Evolutionary conservation across 2,329 filamentous ascomycete species (phyloP).

Genomic region (Microdochium nivale): DNA sequence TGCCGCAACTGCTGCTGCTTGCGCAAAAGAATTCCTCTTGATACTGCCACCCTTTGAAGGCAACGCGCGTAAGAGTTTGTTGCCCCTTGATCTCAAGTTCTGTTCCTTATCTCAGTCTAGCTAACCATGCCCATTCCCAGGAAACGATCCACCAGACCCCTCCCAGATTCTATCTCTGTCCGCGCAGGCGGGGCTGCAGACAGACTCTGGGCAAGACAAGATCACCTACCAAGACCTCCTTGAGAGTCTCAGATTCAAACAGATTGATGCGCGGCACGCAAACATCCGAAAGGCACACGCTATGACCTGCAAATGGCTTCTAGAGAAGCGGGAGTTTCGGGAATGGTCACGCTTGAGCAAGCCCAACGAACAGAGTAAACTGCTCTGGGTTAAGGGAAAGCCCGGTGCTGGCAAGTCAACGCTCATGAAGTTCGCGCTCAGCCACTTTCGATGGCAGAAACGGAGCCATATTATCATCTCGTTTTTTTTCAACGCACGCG

Average conservation of each 20-base stretch:
- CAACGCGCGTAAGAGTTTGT: background rate
- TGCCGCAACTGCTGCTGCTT: slow-evolving; percentile 1
- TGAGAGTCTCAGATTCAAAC: background rate
- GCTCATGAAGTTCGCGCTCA: slow-evolving; percentile 3
- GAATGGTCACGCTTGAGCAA: slow-evolving; percentile 11
- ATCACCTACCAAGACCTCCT: background rate
- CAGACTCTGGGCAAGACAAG: background rate
- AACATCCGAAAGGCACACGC: background rate
- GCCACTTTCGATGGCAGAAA: background rate
- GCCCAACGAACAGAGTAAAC: background rate
- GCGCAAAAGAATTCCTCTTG: slow-evolving; percentile 1
- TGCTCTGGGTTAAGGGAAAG: slow-evolving; percentile 5
- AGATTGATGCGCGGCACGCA: background rate
- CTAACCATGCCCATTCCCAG: background rate
- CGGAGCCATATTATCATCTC: slow-evolving; percentile 18
- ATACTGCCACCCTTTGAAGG: background rate
- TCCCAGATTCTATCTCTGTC: background rate
- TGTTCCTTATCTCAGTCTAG: background rate
- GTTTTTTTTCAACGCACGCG: slow-evolving; percentile 42
- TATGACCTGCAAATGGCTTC: slow-evolving; percentile 3
- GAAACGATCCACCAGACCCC: background rate
- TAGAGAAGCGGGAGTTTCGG: background rate
- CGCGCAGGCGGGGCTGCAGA: background rate
- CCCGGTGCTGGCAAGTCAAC: slow-evolving; percentile 5
- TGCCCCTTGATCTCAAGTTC: background rate